These are phyloP conservation scores for Hypericum androsaemum DNA, from an alignment of 345 rosid species.

Conservation along the genomic window DNA sequence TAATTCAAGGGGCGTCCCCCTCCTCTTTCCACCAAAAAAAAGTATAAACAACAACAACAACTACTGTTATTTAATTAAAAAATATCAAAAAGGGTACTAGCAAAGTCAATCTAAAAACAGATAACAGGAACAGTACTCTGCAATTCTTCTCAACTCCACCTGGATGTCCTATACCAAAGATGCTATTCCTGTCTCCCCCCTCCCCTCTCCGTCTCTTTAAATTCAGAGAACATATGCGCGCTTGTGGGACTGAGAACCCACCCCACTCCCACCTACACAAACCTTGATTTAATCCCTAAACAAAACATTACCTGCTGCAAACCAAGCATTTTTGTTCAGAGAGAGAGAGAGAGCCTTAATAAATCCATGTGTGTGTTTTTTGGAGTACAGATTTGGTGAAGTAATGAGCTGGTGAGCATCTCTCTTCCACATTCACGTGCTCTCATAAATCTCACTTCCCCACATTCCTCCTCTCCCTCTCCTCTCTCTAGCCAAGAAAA, in stretches of 20 bases:
- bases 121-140: constrained; percentile 16
- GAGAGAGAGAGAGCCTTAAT: too few species aligned
- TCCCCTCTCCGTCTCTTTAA: constrained; percentile 16
- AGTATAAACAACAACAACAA: too few species aligned
- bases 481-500: not conserved
- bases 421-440: constrained; percentile 33
- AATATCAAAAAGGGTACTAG: not conserved
- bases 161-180: constrained; percentile 54
- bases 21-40: too few species aligned
- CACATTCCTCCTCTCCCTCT: constrained; percentile 3
- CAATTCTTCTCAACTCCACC: constrained; percentile 24
- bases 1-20: too few species aligned
- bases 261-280: too few species aligned
- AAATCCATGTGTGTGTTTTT: too few species aligned
- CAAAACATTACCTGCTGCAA: too few species aligned
- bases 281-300: too few species aligned
- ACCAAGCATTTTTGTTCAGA: too few species aligned
- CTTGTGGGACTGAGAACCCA: too few species aligned
- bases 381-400: too few species aligned
- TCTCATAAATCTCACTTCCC: constrained; percentile 32
- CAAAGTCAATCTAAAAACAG: constrained; percentile 39
- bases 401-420: not conserved
- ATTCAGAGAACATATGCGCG: constrained; percentile 13
- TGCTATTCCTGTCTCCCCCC: constrained; percentile 27
- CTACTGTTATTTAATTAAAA: not conserved